phyloP scores from a whole-genome alignment of 2,329 filamentous ascomycete species.

The Helotiales sp. region DNA sequence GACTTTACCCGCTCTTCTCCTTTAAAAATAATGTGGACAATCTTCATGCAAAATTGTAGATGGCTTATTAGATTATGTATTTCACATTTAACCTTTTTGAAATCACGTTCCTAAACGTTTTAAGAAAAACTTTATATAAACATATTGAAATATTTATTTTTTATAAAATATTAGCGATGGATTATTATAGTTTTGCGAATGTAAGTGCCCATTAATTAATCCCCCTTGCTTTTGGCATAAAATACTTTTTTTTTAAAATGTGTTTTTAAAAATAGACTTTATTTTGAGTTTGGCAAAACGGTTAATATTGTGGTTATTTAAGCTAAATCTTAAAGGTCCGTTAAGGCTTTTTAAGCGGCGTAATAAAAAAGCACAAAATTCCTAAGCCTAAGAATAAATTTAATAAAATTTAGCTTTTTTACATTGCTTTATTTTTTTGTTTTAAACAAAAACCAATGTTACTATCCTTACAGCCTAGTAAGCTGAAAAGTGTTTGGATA shows the following conservation, averaged over 20 bases:
- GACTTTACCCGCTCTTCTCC: no score
- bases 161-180: no score
- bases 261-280: conserved; percentile 12
- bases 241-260: conserved; percentile 4
- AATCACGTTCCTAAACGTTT: no score
- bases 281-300: conserved; percentile 14
- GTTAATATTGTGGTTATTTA: conserved; percentile 13
- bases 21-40: no score
- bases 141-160: no score
- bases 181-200: not conserved
- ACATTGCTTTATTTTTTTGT: conserved; percentile 8
- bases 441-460: conserved; percentile 13
- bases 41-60: no score
- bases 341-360: conserved; percentile 6
- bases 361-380: conserved; percentile 14
- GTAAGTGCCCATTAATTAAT: no score
- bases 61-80: no score
- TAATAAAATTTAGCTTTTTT: conserved; percentile 20
- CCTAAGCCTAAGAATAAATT: conserved; percentile 11
- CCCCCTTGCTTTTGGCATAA: no score
- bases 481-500: conserved; percentile 4
- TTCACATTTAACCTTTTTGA: no score
- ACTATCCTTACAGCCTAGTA: not conserved
- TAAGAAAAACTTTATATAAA: no score
- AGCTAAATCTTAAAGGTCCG: conserved; percentile 5